These are phyloP conservation scores for Fusarium pilosicola DNA, from an alignment of 2,329 filamentous ascomycete genomes.

Conservation along the genomic window DNA sequence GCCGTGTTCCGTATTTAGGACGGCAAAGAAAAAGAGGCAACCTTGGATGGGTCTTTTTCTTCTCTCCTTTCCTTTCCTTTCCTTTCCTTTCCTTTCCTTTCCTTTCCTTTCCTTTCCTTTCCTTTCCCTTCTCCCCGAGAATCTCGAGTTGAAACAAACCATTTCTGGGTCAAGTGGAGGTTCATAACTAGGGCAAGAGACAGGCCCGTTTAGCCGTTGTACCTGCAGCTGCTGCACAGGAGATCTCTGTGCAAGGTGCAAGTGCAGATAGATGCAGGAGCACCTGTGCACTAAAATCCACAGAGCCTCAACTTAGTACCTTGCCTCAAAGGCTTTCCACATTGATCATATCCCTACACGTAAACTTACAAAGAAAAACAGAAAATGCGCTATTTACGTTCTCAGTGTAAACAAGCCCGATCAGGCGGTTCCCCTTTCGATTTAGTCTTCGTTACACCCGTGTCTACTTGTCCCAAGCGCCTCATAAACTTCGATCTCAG, in stretches of 20 bases:
- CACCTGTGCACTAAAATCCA: slow-evolving; percentile 5
- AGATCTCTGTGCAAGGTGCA: slow-evolving; percentile 18
- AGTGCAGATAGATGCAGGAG: not conserved
- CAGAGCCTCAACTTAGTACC: slow-evolving; percentile 1
- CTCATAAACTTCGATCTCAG: slow-evolving; percentile 5
- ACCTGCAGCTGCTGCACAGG: slow-evolving; percentile 7
- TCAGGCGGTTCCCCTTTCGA: not conserved
- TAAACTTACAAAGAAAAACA: not conserved
- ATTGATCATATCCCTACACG: not conserved
- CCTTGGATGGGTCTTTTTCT: slow-evolving; percentile 6
- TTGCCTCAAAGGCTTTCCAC: not conserved
- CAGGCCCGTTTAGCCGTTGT: not conserved
- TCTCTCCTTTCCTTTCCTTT: slow-evolving; percentile 1
- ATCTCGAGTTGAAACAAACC: slow-evolving; percentile 24
- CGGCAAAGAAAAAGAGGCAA: slow-evolving; percentile 1
- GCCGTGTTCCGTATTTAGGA: slow-evolving; percentile 20
- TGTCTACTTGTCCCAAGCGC: not conserved
- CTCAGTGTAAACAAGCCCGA: not conserved
- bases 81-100: no score
- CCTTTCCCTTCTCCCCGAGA: slow-evolving; percentile 11
- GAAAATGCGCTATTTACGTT: slow-evolving; percentile 5
- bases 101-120: no score
- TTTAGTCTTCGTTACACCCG: not conserved
- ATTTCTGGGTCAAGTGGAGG: slow-evolving; percentile 19
- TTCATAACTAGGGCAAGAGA: not conserved